These are phyloP conservation scores for Aegilops tauschii DNA, from an alignment of 176 grass and related monocot species.

Conservation along the genomic window DNA sequence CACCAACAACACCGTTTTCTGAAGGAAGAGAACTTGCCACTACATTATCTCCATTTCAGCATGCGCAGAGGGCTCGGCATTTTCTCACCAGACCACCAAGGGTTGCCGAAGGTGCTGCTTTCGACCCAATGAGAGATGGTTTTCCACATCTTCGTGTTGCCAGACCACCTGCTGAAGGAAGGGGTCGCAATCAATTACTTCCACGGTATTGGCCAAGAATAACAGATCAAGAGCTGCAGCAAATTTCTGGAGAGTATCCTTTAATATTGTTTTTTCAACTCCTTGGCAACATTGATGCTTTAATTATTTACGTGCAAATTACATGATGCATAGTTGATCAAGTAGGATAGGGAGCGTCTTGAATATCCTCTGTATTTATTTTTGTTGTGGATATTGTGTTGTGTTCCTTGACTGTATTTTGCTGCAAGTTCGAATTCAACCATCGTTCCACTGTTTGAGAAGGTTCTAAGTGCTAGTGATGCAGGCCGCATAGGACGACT, in stretches of 20 bases:
- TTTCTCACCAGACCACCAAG: constrained; percentile 69
- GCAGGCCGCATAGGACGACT: constrained; percentile 97
- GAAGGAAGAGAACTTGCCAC: constrained; percentile 63
- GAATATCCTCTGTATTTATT: background rate
- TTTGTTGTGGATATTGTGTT: constrained; percentile 11
- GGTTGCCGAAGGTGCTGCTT: constrained; percentile 41
- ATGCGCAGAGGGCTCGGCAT: constrained; percentile 60
- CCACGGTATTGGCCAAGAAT: constrained; percentile 99
- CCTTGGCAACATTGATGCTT: background rate
- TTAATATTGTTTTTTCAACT: constrained; percentile 18
- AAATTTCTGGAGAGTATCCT: constrained; percentile 99
- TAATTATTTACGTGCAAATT: constrained; percentile 8
- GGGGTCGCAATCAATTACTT: constrained; percentile 91
- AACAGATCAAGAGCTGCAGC: constrained; percentile 97
- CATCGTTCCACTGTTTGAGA: constrained; percentile 96
- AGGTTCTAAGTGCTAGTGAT: constrained; percentile 97
- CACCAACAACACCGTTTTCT: constrained; percentile 41
- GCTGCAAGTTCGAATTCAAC: constrained; percentile 86
- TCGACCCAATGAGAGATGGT: constrained; percentile 70
- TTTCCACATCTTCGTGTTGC: constrained; percentile 92
- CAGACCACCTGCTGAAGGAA: constrained; percentile 89
- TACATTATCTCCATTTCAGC: constrained; percentile 54
- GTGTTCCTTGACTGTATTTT: constrained; percentile 59
- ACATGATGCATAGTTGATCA: background rate
- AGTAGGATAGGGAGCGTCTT: background rate